Percentiles rank a stretch among this genome's conserved stretches.
These are phyloP conservation scores for Arabidopsis hybrid DNA, from an alignment of 441 rosid species.

Conservation along the genomic window DNA sequence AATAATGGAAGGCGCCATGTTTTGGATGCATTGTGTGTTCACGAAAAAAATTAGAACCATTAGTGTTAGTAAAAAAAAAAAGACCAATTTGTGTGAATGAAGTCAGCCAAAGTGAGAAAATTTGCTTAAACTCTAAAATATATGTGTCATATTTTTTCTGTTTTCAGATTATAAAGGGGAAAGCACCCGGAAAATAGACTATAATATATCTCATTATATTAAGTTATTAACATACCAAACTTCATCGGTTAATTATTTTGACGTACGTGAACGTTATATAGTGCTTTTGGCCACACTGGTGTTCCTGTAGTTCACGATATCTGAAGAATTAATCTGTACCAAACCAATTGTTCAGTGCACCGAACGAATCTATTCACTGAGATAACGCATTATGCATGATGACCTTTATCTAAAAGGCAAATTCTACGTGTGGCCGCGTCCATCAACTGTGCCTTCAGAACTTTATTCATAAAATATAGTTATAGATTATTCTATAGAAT, in stretches of 20 bases:
- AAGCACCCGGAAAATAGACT: too few species aligned
- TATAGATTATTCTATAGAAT: not conserved
- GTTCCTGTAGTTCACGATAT: not conserved
- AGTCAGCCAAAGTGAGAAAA: too few species aligned
- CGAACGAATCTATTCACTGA: not conserved
- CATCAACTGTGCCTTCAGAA: slow-evolving; percentile 3
- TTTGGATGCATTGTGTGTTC: not conserved
- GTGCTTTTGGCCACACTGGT: not conserved
- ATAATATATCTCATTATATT: too few species aligned
- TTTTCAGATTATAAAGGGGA: too few species aligned
- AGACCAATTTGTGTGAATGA: too few species aligned
- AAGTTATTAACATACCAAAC: too few species aligned
- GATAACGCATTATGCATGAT: not conserved
- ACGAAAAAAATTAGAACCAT: too few species aligned
- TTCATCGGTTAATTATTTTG: not conserved
- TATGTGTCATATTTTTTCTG: too few species aligned
- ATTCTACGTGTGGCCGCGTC: slow-evolving; percentile 29
- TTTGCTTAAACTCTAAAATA: too few species aligned
- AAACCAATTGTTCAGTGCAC: not conserved
- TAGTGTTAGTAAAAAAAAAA: too few species aligned
- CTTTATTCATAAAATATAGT: not conserved
- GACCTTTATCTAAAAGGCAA: slow-evolving; percentile 14
- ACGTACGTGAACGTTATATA: not conserved
- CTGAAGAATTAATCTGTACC: not conserved
- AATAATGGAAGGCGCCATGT: not conserved